Evolutionary conservation across 768 basidiomycete species (phyloP).

Genomic region (Calvatia gigantea): DNA sequence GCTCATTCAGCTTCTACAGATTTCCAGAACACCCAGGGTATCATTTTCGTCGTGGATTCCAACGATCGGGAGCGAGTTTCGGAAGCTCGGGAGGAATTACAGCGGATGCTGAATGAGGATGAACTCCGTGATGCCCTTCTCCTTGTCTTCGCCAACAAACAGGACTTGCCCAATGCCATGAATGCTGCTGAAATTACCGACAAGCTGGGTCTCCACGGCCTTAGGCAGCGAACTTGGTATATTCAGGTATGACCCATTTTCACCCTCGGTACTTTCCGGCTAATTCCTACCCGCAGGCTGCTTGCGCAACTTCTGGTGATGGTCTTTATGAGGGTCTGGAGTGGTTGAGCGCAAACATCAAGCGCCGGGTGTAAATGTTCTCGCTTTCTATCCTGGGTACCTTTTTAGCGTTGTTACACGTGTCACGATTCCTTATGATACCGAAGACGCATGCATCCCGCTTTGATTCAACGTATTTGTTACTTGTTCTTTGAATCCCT

Average conservation of each 20-base stretch:
- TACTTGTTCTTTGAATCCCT: slow-evolving; percentile 29
- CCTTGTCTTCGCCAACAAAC: slow-evolving; percentile 99
- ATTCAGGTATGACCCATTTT: slow-evolving; percentile 66
- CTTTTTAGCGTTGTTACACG: slow-evolving; percentile 49
- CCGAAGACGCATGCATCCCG: slow-evolving; percentile 50
- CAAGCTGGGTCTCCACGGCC: slow-evolving; percentile 96
- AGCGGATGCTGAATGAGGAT: slow-evolving; percentile 99
- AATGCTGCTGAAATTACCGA: slow-evolving; percentile 99
- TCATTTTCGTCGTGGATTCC: slow-evolving; percentile 99
- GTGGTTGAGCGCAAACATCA: slow-evolving; percentile 92
- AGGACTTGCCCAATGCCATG: slow-evolving; percentile 99
- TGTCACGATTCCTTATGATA: slow-evolving; percentile 57
- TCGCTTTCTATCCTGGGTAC: slow-evolving; percentile 35
- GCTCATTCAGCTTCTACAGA: slow-evolving; percentile 47
- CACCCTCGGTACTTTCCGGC: slow-evolving; percentile 6
- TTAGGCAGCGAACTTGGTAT: slow-evolving; percentile 97
- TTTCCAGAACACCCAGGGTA: slow-evolving; percentile 99
- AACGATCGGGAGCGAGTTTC: slow-evolving; percentile 99
- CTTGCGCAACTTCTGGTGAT: slow-evolving; percentile 97
- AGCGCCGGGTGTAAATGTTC: slow-evolving; percentile 66
- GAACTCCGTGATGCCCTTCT: slow-evolving; percentile 98
- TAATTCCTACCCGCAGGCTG: slow-evolving; percentile 55
- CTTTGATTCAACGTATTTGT: slow-evolving; percentile 26
- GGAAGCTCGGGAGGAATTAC: slow-evolving; percentile 98
- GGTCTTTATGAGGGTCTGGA: slow-evolving; percentile 98